A percentile compares a stretch with the other conserved stretches of the same genome.
Conservation (phyloP, 2,329 filamentous ascomycete species). For the Penicillium corylophilum region DNA sequence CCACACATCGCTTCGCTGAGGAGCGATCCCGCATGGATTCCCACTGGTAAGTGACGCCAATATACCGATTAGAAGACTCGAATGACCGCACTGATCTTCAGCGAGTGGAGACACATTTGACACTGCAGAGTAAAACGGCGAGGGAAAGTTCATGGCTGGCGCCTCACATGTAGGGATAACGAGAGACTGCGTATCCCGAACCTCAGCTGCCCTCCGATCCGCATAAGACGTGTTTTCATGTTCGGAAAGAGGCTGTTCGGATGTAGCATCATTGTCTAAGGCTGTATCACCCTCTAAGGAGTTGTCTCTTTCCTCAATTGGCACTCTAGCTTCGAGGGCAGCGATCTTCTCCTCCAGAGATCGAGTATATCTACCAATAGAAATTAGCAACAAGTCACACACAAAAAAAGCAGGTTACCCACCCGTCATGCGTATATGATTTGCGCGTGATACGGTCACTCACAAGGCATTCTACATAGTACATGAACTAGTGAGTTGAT, state of each 20-base stretch:
- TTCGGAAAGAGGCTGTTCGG: background rate
- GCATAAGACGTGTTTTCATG: background rate
- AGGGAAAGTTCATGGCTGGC: background rate
- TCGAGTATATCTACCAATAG: constrained; percentile 7
- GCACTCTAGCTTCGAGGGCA: constrained; percentile 9
- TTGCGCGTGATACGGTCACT: constrained; percentile 9
- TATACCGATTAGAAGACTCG: constrained; percentile 8
- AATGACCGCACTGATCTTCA: constrained; percentile 8
- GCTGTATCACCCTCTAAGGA: background rate
- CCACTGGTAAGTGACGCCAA: constrained; percentile 8
- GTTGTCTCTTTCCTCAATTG: background rate
- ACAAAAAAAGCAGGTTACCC: background rate
- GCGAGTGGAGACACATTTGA: background rate
- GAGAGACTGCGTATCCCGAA: background rate
- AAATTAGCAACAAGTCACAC: background rate
- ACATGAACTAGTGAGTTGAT: background rate
- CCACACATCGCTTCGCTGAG: background rate
- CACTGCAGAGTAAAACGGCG: background rate
- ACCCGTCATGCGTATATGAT: constrained; percentile 5
- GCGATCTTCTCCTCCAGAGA: constrained; percentile 11
- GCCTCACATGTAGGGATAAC: background rate
- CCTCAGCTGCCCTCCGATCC: background rate
- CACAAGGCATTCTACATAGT: constrained; percentile 10
- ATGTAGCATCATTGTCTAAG: background rate
- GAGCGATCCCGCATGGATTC: background rate